phyloP scores from a whole-genome alignment of 1,284 basidiomycete genomes.

The Rhodotorula sp. region DNA sequence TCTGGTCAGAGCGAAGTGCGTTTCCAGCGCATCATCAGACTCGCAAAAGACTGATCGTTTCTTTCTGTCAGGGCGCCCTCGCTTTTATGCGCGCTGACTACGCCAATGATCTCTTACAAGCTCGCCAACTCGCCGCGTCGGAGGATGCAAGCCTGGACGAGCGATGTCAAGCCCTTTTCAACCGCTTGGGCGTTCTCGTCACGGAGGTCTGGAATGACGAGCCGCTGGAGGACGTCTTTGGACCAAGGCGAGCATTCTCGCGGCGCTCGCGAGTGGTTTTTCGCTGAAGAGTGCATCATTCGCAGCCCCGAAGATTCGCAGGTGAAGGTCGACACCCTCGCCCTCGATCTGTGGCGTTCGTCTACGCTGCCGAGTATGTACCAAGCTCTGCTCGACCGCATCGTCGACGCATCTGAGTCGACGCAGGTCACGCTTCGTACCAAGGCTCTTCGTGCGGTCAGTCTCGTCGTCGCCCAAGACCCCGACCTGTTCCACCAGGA shows the following conservation, averaged over 20 bases:
- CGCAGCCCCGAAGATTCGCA: conserved; percentile 66
- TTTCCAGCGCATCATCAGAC: background rate
- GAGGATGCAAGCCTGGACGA: background rate
- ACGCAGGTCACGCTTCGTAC: conserved; percentile 81
- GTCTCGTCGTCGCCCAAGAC: conserved; percentile 80
- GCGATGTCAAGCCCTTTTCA: background rate
- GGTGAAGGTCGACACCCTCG: conserved; percentile 62
- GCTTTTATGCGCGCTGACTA: conserved; percentile 69
- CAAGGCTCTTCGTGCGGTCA: conserved; percentile 81
- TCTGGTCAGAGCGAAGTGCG: conserved; percentile 9
- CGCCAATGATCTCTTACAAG: conserved; percentile 68
- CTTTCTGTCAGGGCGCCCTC: conserved; percentile 62
- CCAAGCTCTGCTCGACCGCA: conserved; percentile 71
- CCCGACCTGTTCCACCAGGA: conserved; percentile 68
- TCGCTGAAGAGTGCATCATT: background rate
- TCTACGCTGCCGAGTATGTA: conserved; percentile 73
- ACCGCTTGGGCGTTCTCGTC: conserved; percentile 1
- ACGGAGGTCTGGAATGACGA: conserved; percentile 10
- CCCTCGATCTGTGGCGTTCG: conserved; percentile 71
- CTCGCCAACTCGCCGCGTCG: conserved; percentile 48
- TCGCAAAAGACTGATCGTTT: background rate
- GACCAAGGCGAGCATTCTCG: conserved; percentile 20
- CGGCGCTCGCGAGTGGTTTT: too few species aligned
- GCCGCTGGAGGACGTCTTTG: conserved; percentile 39
- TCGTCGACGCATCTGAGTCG: conserved; percentile 73